phyloP scores from a whole-genome alignment of 805 yeast genomes.

The Cyberlindnera maritima region DNA sequence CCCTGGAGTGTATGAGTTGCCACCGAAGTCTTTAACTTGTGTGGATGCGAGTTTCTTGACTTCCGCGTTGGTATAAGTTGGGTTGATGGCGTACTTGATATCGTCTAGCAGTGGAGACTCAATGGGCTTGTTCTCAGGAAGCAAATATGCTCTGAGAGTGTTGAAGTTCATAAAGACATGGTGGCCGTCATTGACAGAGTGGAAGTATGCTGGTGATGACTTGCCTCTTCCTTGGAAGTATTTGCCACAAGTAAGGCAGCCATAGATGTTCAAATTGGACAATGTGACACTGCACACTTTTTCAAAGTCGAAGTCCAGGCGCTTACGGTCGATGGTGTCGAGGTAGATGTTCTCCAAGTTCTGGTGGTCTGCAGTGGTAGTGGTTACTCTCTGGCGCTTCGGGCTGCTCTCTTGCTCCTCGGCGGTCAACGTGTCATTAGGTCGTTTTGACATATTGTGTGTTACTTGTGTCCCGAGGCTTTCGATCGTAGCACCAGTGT shows the following conservation, averaged over 20 bases:
- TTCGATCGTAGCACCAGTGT: too few species aligned
- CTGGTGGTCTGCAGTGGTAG: neutral
- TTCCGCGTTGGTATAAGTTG: slow-evolving; percentile 37
- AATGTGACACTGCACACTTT: slow-evolving; percentile 63
- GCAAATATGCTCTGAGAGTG: slow-evolving; percentile 45
- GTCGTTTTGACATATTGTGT: neutral
- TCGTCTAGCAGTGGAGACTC: slow-evolving; percentile 42
- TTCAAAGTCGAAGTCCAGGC: slow-evolving; percentile 65
- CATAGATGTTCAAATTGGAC: slow-evolving; percentile 59
- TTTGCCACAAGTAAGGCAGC: slow-evolving; percentile 73
- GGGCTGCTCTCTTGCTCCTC: neutral
- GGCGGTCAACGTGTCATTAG: neutral
- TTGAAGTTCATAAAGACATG: slow-evolving; percentile 59
- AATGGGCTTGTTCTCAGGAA: slow-evolving; percentile 62
- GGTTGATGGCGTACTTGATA: slow-evolving; percentile 51
- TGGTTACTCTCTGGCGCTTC: slow-evolving; percentile 1
- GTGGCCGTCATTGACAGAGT: slow-evolving; percentile 60
- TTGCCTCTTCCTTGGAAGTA: slow-evolving; percentile 66
- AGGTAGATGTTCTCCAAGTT: slow-evolving; percentile 21
- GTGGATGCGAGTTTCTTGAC: slow-evolving; percentile 28
- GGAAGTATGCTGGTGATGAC: slow-evolving; percentile 65
- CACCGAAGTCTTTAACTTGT: slow-evolving; percentile 39
- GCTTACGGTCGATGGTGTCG: slow-evolving; percentile 31
- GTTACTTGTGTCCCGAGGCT: too few species aligned
- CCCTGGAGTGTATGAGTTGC: slow-evolving; percentile 54